Conservation (phyloP, 2,329 filamentous ascomycete species). For the Fusarium sp. region DNA sequence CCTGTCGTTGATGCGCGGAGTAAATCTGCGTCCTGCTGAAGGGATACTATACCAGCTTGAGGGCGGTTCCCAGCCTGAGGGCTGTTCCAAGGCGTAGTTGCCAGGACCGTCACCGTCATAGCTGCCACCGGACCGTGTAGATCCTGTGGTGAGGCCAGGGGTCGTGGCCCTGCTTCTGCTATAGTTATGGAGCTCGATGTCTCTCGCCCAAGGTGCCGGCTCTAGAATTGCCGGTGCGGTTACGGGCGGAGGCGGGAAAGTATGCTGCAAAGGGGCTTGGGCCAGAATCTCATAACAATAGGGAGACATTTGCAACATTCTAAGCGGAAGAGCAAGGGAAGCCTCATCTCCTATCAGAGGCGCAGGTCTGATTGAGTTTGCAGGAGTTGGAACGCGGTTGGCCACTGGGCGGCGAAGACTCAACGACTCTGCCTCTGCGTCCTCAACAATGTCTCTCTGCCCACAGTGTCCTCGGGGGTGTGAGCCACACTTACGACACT, state of each 20-base stretch:
- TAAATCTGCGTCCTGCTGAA: neutral
- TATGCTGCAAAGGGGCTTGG: conserved; percentile 1
- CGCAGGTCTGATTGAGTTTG: neutral
- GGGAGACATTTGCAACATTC: neutral
- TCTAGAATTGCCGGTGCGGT: neutral
- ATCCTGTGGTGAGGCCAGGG: conserved; percentile 27
- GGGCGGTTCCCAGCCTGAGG: conserved; percentile 1
- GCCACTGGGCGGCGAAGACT: neutral
- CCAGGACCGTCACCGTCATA: conserved; percentile 3
- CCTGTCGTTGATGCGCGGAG: conserved; percentile 5
- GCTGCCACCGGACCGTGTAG: conserved; percentile 12
- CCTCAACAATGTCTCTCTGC: conserved; percentile 14
- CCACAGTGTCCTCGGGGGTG: conserved; percentile 32
- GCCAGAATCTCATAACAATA: conserved; percentile 2
- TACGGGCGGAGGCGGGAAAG: neutral
- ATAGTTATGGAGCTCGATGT: neutral
- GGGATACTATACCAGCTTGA: conserved; percentile 10
- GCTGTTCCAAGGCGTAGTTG: neutral
- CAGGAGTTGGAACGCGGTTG: conserved; percentile 1
- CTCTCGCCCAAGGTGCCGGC: neutral
- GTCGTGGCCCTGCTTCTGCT: conserved; percentile 3
- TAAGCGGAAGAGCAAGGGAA: neutral
- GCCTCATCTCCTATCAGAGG: neutral
- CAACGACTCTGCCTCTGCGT: neutral
- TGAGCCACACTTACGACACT: conserved; percentile 38